Evolutionary conservation across 2,329 filamentous ascomycete species (phyloP).

Genomic region (Claviceps digitariae): DNA sequence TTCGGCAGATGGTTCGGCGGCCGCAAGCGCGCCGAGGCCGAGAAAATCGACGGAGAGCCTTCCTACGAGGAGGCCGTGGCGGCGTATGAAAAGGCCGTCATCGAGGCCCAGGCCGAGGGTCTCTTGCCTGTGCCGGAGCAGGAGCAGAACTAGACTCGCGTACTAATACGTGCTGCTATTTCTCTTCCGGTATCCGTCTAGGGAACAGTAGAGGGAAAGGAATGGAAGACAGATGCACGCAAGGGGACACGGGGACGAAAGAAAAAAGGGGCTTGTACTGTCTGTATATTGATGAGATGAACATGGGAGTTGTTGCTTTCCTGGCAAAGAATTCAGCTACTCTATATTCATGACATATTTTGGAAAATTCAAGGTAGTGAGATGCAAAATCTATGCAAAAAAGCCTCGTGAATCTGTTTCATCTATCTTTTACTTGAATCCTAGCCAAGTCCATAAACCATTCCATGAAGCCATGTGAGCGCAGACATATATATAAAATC

Average conservation of each 20-base stretch:
- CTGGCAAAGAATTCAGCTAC: background rate
- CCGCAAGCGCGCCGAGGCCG: conserved; percentile 7
- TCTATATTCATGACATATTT: no score
- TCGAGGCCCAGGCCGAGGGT: conserved; percentile 21
- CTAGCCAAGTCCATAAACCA: background rate
- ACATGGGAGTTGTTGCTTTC: background rate
- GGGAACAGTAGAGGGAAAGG: no score
- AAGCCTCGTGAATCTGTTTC: background rate
- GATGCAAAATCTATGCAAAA: background rate
- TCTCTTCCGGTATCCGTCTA: no score
- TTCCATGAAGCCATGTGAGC: no score
- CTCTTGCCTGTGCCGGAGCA: conserved; percentile 12
- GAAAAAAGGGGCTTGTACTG: no score
- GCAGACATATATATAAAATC: no score
- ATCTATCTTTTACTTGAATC: background rate
- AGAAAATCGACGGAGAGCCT: conserved; percentile 15
- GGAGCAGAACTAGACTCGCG: background rate
- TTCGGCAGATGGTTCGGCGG: conserved; percentile 25
- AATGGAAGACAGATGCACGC: no score
- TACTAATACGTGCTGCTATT: no score
- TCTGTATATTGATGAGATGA: background rate
- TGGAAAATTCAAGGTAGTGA: no score
- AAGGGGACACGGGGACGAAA: no score
- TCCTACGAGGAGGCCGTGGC: conserved; percentile 22
- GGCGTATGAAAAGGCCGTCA: conserved; percentile 21